A percentile compares a stretch with the other conserved stretches of the same genome.
phyloP scores from a whole-genome alignment of 495 filamentous ascomycete genomes.

The Lindgomyces ingoldianus region DNA sequence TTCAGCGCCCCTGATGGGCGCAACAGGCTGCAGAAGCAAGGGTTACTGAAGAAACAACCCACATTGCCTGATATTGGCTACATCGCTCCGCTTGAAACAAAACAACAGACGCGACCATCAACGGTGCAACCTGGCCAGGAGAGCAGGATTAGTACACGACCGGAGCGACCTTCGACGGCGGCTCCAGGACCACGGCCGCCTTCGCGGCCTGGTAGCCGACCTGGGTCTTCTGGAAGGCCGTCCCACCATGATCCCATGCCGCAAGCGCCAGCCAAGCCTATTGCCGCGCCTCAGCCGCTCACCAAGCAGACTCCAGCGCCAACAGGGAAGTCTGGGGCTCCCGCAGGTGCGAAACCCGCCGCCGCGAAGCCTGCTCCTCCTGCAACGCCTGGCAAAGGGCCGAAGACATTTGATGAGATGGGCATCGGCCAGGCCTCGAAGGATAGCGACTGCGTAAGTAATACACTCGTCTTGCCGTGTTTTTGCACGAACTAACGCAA shows the following conservation, averaged over 20 bases:
- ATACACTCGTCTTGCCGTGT: slow-evolving; percentile 1
- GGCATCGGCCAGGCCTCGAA: slow-evolving; percentile 79
- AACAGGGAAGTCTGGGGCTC: background rate
- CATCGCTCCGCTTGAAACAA: slow-evolving; percentile 32
- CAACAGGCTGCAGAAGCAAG: slow-evolving; percentile 34
- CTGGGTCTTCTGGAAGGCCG: slow-evolving; percentile 20
- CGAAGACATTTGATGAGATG: slow-evolving; percentile 98
- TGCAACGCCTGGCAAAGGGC: slow-evolving; percentile 66
- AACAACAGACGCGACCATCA: slow-evolving; percentile 29
- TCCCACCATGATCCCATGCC: slow-evolving; percentile 23
- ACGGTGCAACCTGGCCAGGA: slow-evolving; percentile 33
- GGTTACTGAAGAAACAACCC: slow-evolving; percentile 18
- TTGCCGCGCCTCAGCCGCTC: background rate
- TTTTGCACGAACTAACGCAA: slow-evolving; percentile 38
- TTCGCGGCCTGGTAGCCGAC: slow-evolving; percentile 12
- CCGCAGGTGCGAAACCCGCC: slow-evolving; percentile 4
- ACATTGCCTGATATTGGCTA: slow-evolving; percentile 38
- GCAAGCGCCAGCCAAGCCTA: slow-evolving; percentile 2
- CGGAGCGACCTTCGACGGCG: slow-evolving; percentile 23
- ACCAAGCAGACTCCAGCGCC: slow-evolving; percentile 12
- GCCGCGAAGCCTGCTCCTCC: slow-evolving; percentile 35
- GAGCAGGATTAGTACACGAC: slow-evolving; percentile 6
- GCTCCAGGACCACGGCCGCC: slow-evolving; percentile 17
- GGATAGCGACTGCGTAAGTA: slow-evolving; percentile 90
- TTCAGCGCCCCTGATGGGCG: slow-evolving; percentile 37